A percentile compares a stretch with the other conserved stretches of the same genome.
phyloP scores from a whole-genome alignment of 441 rosid genomes.

The Kokia cookei region DNA sequence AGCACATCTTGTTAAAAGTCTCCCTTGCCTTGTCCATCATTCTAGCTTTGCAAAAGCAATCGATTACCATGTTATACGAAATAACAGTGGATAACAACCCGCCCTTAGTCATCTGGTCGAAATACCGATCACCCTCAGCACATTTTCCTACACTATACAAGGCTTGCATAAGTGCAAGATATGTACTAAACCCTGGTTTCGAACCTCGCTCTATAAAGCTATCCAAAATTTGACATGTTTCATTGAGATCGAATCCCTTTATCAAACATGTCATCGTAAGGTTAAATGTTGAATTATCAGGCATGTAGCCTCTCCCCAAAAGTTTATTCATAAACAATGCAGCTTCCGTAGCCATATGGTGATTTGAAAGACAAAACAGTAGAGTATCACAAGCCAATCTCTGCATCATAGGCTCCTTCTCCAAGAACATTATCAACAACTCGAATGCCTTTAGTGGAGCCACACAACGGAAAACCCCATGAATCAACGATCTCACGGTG shows the following conservation, averaged over 20 bases:
- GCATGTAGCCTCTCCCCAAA: constrained; percentile 44
- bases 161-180: constrained; percentile 56
- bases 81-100: constrained; percentile 45
- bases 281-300: constrained; percentile 53
- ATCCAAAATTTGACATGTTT: constrained; percentile 56
- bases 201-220: constrained; percentile 41
- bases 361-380: constrained; percentile 54
- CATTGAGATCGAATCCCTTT: constrained; percentile 49
- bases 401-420: constrained; percentile 35
- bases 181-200: constrained; percentile 49
- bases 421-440: constrained; percentile 39
- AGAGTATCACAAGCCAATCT: constrained; percentile 57
- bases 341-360: constrained; percentile 64
- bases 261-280: constrained; percentile 53
- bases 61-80: constrained; percentile 65
- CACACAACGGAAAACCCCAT: constrained; percentile 56
- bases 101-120: constrained; percentile 35
- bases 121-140: constrained; percentile 45
- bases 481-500: constrained; percentile 70
- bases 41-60: constrained; percentile 66
- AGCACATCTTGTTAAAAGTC: constrained; percentile 46
- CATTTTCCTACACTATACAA: constrained; percentile 41
- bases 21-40: constrained; percentile 44
- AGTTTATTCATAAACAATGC: constrained; percentile 45
- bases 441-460: constrained; percentile 55